Evolutionary conservation across 257 asterid species (phyloP).

Genomic region (Plantago major): DNA sequence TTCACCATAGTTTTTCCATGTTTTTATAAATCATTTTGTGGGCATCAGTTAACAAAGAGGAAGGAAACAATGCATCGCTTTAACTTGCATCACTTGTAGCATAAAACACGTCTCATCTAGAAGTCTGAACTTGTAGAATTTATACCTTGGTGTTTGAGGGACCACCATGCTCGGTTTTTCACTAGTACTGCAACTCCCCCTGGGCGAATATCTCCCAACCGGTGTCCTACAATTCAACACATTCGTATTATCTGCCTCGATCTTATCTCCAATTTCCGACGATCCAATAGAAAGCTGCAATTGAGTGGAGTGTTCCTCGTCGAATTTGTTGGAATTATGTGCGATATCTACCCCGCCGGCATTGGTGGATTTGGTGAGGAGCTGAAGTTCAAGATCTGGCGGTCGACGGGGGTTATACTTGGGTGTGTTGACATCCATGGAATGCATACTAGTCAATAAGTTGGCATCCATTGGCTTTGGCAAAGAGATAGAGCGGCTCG

Average conservation of each 20-base stretch:
- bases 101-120: no score
- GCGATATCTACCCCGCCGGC: background rate
- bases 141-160: conserved; percentile 6
- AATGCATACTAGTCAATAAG: background rate
- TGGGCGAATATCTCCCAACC: conserved; percentile 19
- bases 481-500: conserved; percentile 6
- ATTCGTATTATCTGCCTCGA: conserved; percentile 2
- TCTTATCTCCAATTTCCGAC: conserved; percentile 24
- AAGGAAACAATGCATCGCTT: no score
- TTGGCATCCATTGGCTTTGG: conserved; percentile 12
- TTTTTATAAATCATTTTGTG: no score
- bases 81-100: no score
- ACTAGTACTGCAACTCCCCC: conserved; percentile 27
- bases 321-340: conserved; percentile 6
- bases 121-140: no score
- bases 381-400: conserved; percentile 63
- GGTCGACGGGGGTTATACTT: conserved; percentile 16
- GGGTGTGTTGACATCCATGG: background rate
- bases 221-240: background rate
- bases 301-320: conserved; percentile 37
- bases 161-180: conserved; percentile 26
- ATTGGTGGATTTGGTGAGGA: conserved; percentile 30
- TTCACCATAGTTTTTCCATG: no score
- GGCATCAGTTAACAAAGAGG: no score
- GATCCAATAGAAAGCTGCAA: conserved; percentile 54